These are phyloP conservation scores for Coprinopsis sp. DNA, from an alignment of 768 basidiomycete species.

Conservation along the genomic window DNA sequence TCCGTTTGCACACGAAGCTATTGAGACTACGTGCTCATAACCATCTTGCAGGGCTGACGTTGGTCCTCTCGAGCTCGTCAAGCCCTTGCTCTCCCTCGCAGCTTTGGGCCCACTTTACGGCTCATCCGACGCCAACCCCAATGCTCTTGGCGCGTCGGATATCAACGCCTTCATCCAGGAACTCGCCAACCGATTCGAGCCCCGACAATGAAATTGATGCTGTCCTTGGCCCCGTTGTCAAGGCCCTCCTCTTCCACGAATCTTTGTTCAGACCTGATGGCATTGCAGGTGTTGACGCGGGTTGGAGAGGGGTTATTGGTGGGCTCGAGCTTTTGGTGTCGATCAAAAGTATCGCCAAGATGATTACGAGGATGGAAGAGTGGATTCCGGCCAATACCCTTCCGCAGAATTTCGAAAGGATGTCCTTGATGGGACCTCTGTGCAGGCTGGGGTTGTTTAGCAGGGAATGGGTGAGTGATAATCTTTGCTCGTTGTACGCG, in stretches of 20 bases:
- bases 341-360: slow-evolving; percentile 76
- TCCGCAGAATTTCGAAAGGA: slow-evolving; percentile 56
- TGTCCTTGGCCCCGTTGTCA: slow-evolving; percentile 74
- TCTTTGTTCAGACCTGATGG: slow-evolving; percentile 65
- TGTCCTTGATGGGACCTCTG: slow-evolving; percentile 78
- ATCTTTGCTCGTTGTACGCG: slow-evolving; percentile 8
- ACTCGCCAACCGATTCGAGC: slow-evolving; percentile 73
- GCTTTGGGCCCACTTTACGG: slow-evolving; percentile 61
- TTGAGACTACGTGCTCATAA: not conserved
- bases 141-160: slow-evolving; percentile 59
- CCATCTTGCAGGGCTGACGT: slow-evolving; percentile 49
- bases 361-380: slow-evolving; percentile 70
- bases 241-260: slow-evolving; percentile 55
- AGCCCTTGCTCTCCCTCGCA: slow-evolving; percentile 71
- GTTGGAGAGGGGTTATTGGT: slow-evolving; percentile 82
- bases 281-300: slow-evolving; percentile 64
- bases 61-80: slow-evolving; percentile 79
- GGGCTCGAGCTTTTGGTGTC: slow-evolving; percentile 78
- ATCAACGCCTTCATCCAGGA: slow-evolving; percentile 82
- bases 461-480: slow-evolving; percentile 72
- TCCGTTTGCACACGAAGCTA: slow-evolving; percentile 27
- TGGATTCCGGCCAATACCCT: slow-evolving; percentile 66
- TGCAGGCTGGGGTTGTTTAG: slow-evolving; percentile 81
- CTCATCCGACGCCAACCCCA: slow-evolving; percentile 38
- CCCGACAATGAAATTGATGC: slow-evolving; percentile 72